These are phyloP conservation scores for Termitomyces sp. DNA, from an alignment of 768 basidiomycete species.

Conservation along the genomic window DNA sequence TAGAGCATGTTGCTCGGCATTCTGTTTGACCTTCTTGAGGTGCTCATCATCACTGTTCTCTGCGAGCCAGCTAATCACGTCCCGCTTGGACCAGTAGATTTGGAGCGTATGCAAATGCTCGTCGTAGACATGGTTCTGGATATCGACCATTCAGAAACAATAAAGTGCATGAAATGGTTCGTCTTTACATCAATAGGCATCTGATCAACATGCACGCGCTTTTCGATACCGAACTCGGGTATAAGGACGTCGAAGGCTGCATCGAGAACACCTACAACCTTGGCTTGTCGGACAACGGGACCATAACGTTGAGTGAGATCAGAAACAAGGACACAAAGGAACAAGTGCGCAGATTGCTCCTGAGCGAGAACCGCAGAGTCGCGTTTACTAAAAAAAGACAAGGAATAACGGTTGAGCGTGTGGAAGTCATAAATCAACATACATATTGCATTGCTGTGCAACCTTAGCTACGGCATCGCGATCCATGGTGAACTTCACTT, in stretches of 20 bases:
- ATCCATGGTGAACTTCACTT: constrained; percentile 93
- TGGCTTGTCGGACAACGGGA: constrained; percentile 92
- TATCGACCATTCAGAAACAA: constrained; percentile 13
- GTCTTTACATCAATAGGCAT: constrained; percentile 91
- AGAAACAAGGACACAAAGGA: constrained; percentile 89
- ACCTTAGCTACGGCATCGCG: constrained; percentile 97
- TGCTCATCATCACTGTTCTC: constrained; percentile 97
- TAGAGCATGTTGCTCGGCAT: constrained; percentile 82
- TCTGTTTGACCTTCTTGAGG: constrained; percentile 89
- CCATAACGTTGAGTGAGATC: constrained; percentile 94
- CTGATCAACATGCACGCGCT: constrained; percentile 97
- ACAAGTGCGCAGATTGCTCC: constrained; percentile 94
- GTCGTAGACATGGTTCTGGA: constrained; percentile 90
- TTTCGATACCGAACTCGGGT: constrained; percentile 97
- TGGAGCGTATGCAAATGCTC: constrained; percentile 90
- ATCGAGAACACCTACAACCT: constrained; percentile 93
- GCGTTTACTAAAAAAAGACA: constrained; percentile 54
- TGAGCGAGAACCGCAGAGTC: constrained; percentile 90
- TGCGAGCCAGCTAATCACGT: constrained; percentile 93
- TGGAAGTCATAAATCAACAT: constrained; percentile 19
- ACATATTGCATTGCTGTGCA: constrained; percentile 98
- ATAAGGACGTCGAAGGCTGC: constrained; percentile 96
- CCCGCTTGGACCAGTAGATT: constrained; percentile 93
- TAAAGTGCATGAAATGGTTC: neutral
- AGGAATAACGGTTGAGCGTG: neutral